These are phyloP conservation scores for Geranium rotundifolium DNA, from an alignment of 345 rosid genomes.

Conservation along the genomic window DNA sequence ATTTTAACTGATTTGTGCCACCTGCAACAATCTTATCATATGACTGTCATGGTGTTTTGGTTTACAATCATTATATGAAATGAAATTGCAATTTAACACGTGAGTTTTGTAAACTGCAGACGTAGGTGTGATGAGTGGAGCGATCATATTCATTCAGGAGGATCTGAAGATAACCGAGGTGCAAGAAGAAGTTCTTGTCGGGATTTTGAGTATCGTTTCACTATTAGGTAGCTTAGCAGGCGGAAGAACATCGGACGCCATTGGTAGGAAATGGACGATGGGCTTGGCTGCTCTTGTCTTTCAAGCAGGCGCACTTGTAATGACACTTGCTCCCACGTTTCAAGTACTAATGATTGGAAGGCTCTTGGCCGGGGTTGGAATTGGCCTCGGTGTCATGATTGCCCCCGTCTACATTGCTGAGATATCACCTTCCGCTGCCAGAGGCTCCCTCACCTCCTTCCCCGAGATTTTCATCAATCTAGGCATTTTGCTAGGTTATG, in stretches of 20 bases:
- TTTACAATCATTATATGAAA: neutral
- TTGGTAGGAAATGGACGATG: conserved; percentile 95
- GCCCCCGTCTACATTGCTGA: conserved; percentile 87
- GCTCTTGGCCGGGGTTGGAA: conserved; percentile 67
- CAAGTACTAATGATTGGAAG: conserved; percentile 63
- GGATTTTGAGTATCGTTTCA: conserved; percentile 65
- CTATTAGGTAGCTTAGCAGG: conserved; percentile 82
- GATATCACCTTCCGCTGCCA: conserved; percentile 52
- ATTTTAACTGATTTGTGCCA: too few relatives aligned
- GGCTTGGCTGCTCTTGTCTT: conserved; percentile 75
- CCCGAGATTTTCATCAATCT: conserved; percentile 77
- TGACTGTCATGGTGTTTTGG: neutral
- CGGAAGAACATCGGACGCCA: conserved; percentile 66
- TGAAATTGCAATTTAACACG: neutral
- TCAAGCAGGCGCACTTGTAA: conserved; percentile 60
- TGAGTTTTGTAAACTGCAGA: conserved; percentile 32
- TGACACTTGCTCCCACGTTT: conserved; percentile 74
- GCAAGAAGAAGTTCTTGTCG: conserved; percentile 68
- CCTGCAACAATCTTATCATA: too few relatives aligned
- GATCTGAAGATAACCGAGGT: conserved; percentile 72
- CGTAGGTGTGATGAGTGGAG: conserved; percentile 97
- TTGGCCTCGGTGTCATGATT: conserved; percentile 85
- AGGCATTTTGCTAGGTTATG: conserved; percentile 81
- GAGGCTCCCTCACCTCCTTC: conserved; percentile 79
- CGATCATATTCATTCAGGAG: conserved; percentile 74